Evolutionary conservation across 2,329 filamentous ascomycete species (phyloP), one percentile per base, ranked within the genome.

Genomic region (Aspergillus phoenicis): DNA sequence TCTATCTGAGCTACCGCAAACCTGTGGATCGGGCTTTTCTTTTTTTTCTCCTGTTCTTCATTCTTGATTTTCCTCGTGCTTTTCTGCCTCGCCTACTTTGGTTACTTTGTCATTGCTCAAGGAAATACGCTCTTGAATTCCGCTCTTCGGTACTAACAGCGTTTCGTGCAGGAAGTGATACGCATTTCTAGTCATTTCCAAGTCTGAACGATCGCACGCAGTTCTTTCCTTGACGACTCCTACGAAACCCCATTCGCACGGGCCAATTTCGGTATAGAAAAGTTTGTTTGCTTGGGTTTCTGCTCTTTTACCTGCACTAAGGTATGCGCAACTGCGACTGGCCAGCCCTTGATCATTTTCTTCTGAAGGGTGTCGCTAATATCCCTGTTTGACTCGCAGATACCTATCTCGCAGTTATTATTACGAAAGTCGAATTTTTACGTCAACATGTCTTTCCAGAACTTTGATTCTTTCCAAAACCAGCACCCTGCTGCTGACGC

Each of bases 391-490:
- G 22, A 52, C 11, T 26, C 22, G 2, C 59, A 68, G 66, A 62
- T 64, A 65, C 51, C 61, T 39, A 49, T 61, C 52, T 59, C 58
- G 57, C 52, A 60, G 45, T 59, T 66, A 66, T 68, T 57, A 26
- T 67, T 64, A 67, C 61, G 57, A 63, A 56, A 61, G 41, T 62
- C 61, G 48, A 60, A 61, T 62, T 64, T 66, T 66, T 60, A 63
- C 58, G 58, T 65, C 64, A 75, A 36, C 67, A 89, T 89, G 87
- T 87, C 85, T 74, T 89, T 87, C 80, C 84, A 85, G 64, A 86
- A 86, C 76, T 87, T 86, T 77, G 86, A 89, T 70, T 81, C 83
- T 66, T 87, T 85, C 76, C 85, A 84, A 72, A 84, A 84, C 74
- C 86, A 87, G 75, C 84, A 84, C 68, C 78, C 78, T 66, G 80